Evolutionary conservation across 805 yeast genomes (phyloP), one percentile per base, ranked within the genome.

Genomic region (Diddensiella transvaalensis): DNA sequence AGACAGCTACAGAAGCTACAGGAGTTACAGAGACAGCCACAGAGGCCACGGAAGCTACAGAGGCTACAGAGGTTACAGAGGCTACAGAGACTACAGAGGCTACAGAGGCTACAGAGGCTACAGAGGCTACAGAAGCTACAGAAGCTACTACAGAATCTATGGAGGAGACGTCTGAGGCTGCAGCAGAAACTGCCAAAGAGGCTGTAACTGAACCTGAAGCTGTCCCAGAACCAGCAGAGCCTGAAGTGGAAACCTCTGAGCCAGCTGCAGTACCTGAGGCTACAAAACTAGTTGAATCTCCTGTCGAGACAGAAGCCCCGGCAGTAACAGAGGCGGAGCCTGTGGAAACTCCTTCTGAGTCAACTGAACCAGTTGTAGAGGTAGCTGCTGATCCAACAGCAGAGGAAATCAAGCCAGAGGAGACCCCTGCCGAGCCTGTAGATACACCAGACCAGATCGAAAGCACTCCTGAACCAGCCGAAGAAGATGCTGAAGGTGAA

Each of bases 281-380:
- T 17, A 13, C 42, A 21, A 32, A 13, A 3, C 32, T 15, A 6
- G 33, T 35, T 23, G 50, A 22, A 11, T 37, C 42, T 6, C 10
- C 46, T 23, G 46, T 3, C 3, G 46, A 46, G 47, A 22, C 19
- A 10, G 40, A 10, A 32, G 41, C 38, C 8, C 46, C 39, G 44
- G 38, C 50, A 4, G 36, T 18, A 13, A n/a, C n/a, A n/a, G n/a
- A n/a, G n/a, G 40, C 49, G 40, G 50, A 50, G 22, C 38, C 50
- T 26, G 37, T 29, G 2, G 35, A 15, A 11, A 33, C 40, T 18
- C 21, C 4, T 15, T 5, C 41, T 17, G 51, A 32, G 22, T 13
- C 19, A 2, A 23, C 18, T 15, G 47, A 40, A 4, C 45, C 43
- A 18, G 48, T 15, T 36, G 46, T 43, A 24, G 35, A 36, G 29